phyloP scores from a whole-genome alignment of 1,139 yeast species.

The Tardiomyces digboiensis region DNA sequence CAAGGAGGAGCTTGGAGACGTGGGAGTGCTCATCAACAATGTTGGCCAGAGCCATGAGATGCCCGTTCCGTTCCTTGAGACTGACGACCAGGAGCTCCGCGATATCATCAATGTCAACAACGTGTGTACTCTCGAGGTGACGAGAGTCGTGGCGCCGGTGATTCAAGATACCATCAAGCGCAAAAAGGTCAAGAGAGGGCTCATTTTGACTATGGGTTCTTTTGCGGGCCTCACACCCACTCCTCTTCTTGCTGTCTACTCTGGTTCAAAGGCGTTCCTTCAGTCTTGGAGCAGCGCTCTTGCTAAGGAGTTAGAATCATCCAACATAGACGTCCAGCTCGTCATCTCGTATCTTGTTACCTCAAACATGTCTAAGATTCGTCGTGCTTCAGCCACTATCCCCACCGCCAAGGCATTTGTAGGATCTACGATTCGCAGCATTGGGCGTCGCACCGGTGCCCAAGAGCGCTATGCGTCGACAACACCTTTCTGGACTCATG shows the following conservation, averaged over 20 bases:
- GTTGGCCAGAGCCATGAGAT: conserved; percentile 94
- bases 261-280: conserved; percentile 93
- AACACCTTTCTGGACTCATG: conserved; percentile 95
- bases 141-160: conserved; percentile 65
- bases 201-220: conserved; percentile 92
- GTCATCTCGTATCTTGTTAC: conserved; percentile 89
- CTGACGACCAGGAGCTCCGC: conserved; percentile 61
- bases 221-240: conserved; percentile 93
- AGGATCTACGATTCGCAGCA: conserved; percentile 47
- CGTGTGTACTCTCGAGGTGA: conserved; percentile 72
- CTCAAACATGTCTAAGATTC: conserved; percentile 92
- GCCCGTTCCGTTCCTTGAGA: conserved; percentile 88
- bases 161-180: conserved; percentile 45
- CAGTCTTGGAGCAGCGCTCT: conserved; percentile 89
- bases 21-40: conserved; percentile 76
- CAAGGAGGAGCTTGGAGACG: conserved; percentile 34
- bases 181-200: conserved; percentile 37
- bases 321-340: conserved; percentile 75
- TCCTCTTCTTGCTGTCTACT: conserved; percentile 84
- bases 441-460: conserved; percentile 87
- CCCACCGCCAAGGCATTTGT: conserved; percentile 85
- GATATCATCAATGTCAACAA: conserved; percentile 80
- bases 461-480: conserved; percentile 80
- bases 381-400: conserved; percentile 60
- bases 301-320: conserved; percentile 69